phyloP scores from a whole-genome alignment of 345 rosid genomes.

The Excoecaria cochinchinensis region DNA sequence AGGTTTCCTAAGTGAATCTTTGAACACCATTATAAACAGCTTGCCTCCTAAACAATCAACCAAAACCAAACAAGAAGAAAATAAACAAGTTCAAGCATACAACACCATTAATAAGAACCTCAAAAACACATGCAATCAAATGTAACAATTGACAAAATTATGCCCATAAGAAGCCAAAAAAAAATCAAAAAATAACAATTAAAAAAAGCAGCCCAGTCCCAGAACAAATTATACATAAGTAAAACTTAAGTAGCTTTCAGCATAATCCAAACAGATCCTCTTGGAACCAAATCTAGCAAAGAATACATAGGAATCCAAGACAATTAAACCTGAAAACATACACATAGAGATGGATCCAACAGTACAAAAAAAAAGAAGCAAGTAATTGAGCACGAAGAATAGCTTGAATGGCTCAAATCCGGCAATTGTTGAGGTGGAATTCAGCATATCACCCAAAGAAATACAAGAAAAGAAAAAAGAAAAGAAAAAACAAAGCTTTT shows the following conservation, averaged over 20 bases:
- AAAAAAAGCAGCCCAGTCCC: not conserved
- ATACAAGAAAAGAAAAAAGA: no score
- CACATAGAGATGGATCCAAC: not conserved
- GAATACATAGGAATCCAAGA: not conserved
- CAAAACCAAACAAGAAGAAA: not conserved
- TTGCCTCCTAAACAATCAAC: slow-evolving; percentile 1
- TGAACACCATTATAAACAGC: slow-evolving; percentile 48
- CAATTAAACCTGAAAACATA: not conserved
- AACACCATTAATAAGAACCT: not conserved
- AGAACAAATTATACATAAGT: not conserved
- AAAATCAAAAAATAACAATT: not conserved
- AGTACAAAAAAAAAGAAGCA: not conserved
- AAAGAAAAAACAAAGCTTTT: no score
- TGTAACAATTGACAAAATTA: not conserved
- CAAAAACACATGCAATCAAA: no score
- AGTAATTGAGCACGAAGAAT: not conserved
- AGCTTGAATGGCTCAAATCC: not conserved
- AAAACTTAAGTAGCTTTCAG: not conserved
- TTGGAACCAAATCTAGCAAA: slow-evolving; percentile 1
- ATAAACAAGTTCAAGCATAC: not conserved
- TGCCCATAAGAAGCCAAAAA: not conserved
- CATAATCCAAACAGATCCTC: not conserved
- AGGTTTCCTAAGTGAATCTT: slow-evolving; percentile 26
- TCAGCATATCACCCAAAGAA: no score
- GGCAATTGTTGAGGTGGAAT: no score